These are phyloP conservation scores for Curvularia sp. DNA, from an alignment of 2,329 filamentous ascomycete species.

Conservation along the genomic window DNA sequence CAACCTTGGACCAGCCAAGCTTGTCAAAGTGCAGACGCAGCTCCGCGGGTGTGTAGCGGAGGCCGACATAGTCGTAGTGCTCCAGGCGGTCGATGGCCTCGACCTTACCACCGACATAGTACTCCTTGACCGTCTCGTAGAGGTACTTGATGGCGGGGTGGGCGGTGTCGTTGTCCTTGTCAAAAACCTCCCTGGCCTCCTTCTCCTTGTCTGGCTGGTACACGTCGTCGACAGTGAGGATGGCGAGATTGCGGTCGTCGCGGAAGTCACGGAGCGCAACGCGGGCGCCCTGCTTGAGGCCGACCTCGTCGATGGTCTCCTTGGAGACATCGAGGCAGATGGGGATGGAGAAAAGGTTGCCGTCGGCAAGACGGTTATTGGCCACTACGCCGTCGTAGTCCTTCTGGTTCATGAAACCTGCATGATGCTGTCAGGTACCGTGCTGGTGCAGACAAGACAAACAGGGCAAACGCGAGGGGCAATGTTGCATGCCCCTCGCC, in stretches of 20 bases:
- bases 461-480: conserved; percentile 42
- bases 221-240: conserved; percentile 92
- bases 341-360: conserved; percentile 93
- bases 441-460: conserved; percentile 17
- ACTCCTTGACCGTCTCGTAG: conserved; percentile 79
- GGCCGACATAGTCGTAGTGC: conserved; percentile 98
- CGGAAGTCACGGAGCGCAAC: conserved; percentile 93
- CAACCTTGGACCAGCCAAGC: conserved; percentile 96
- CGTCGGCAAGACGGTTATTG: conserved; percentile 84
- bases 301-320: conserved; percentile 74
- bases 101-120: conserved; percentile 94
- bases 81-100: conserved; percentile 93
- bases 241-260: conserved; percentile 94
- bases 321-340: conserved; percentile 89
- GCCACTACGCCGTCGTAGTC: conserved; percentile 96
- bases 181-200: conserved; percentile 94
- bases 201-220: conserved; percentile 95
- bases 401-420: conserved; percentile 95
- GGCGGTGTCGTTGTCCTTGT: conserved; percentile 86
- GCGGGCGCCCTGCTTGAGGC: conserved; percentile 79
- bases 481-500: conserved; percentile 12
- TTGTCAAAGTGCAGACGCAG: conserved; percentile 98
- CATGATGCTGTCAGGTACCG: conserved; percentile 13
- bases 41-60: conserved; percentile 93
- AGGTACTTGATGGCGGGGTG: conserved; percentile 95